Evolutionary conservation across 2,329 filamentous ascomycete species (phyloP), one percentile per base, ranked within the genome.

Genomic region (Bretziella fagacearum): DNA sequence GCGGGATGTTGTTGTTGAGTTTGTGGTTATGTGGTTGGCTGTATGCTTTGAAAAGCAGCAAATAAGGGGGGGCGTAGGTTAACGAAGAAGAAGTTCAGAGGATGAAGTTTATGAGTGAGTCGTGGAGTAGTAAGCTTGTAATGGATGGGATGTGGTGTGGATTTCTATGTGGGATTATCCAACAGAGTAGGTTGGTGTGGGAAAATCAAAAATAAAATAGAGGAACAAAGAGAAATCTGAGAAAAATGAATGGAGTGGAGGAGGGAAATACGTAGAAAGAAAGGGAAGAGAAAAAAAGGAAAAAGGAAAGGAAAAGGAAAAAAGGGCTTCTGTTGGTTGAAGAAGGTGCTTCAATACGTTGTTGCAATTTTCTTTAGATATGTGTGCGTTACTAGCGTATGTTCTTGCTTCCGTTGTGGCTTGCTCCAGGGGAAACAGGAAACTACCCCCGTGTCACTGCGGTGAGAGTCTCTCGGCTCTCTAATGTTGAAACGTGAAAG

Each of bases 361-460:
- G n/a, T n/a, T n/a, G n/a, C n/a, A n/a, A n/a, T n/a, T n/a, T n/a
- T n/a, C n/a, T n/a, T n/a, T n/a, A n/a, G n/a, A n/a, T n/a, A n/a
- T n/a, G n/a, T n/a, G n/a, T n/a, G n/a, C n/a, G n/a, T n/a, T n/a
- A n/a, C n/a, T n/a, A n/a, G 22, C 18, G 26, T 13, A 36, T 26
- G 30, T 33, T 26, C 22, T 45, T 23, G 27, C 23, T 27, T 35
- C 23, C n/a, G 30, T 45, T 35, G 43, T 26, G 26, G 43, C 20
- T 45, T 45, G 30, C n/a, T 22, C 30, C 20, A 36, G 43, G 23
- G 17, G n/a, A 35, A n/a, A 45, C 20, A 22, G 26, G 23, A 45
- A 36, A 35, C 18, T 29, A 43, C 35, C 35, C n/a, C 35, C 35
- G 35, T 39, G 35, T 20, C 35, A 22, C 18, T 6, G 30, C 30